Percentiles rank a stretch among this genome's conserved stretches.
These are phyloP conservation scores for Penicillium angulare DNA, from an alignment of 495 filamentous ascomycete genomes.

Conservation along the genomic window DNA sequence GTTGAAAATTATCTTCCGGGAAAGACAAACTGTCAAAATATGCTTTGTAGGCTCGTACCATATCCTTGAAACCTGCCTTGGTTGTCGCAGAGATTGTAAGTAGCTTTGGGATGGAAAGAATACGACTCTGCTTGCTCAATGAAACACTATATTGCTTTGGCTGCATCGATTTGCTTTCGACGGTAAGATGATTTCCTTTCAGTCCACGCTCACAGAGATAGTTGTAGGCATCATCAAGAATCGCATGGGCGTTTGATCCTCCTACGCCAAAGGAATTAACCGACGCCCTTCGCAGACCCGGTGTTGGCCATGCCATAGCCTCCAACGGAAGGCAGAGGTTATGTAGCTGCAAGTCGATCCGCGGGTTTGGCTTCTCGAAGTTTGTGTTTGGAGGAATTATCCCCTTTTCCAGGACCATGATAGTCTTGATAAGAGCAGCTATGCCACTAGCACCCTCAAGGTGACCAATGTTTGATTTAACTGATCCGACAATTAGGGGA, in stretches of 20 bases:
- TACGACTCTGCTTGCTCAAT: too few species aligned
- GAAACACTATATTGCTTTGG: neutral
- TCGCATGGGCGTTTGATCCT: slow-evolving; percentile 32
- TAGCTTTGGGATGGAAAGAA: too few species aligned
- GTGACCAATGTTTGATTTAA: slow-evolving; percentile 49
- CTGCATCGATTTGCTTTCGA: neutral
- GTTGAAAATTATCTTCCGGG: neutral
- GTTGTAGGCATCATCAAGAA: slow-evolving; percentile 31
- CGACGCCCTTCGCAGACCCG: slow-evolving; percentile 24
- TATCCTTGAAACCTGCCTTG: too few species aligned
- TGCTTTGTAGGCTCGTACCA: neutral
- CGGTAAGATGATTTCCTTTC: slow-evolving; percentile 15
- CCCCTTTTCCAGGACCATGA: slow-evolving; percentile 39
- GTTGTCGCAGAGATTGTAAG: too few species aligned
- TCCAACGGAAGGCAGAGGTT: slow-evolving; percentile 9
- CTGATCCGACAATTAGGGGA: slow-evolving; percentile 34
- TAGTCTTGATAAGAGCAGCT: slow-evolving; percentile 43
- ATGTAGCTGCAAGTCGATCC: slow-evolving; percentile 14
- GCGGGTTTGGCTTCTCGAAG: slow-evolving; percentile 37
- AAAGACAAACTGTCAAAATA: neutral
- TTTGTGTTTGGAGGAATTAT: slow-evolving; percentile 43
- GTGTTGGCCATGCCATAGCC: slow-evolving; percentile 12
- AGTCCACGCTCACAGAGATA: slow-evolving; percentile 9
- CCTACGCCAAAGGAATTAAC: slow-evolving; percentile 37
- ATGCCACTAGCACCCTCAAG: slow-evolving; percentile 38